Evolutionary conservation across 768 basidiomycete genomes (phyloP), one percentile per base, ranked within the genome.

Genomic region (Scleroderma bovista): DNA sequence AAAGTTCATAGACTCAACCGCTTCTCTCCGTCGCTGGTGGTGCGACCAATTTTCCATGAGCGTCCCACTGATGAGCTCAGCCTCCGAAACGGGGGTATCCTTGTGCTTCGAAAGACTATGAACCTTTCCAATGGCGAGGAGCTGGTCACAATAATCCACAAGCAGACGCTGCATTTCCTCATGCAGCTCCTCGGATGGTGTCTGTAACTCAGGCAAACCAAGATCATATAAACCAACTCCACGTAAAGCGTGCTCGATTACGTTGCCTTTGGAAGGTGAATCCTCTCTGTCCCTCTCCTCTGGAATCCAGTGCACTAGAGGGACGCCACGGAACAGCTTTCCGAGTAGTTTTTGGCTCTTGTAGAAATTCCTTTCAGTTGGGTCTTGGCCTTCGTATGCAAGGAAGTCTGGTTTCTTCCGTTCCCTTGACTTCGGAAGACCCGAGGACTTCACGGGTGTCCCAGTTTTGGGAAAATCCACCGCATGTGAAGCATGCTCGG

Each of bases 381-480:
- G 29, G 47, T 65, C 60, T 0, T 64, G 61, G 6, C 67, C 69
- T 50, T 77, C 75, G 11, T 63, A 67, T n/a, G 70, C 68, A 3
- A 77, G 59, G 56, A 73, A 77, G 51, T 77, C 76, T 3, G 76
- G 77, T 47, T 59, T 69, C 6, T 37, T 51, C 7, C 51, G 49
- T 10, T 34, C 24, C 3, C 58, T 61, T 2, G 55, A 52, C 51
- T 13, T 61, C 2, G 77, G 76, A 2, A 77, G 54, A 22, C 60
- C 51, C 24, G 45, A 48, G 44, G 68, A 67, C 41, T 49, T 56
- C 29, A 77, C 77, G 12, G 75, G 58, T 2, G 68, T 66, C 4
- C 76, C 76, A 4, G 69, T 72, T 48, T 78, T 77, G 0, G 66
- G 70, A 40, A 73, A 77, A 58, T 77, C 76, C 2, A 77, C 76